A percentile compares a stretch with the other conserved stretches of the same genome.
phyloP scores from a whole-genome alignment of 2,329 filamentous ascomycete species.

The Fusarium sp. region DNA sequence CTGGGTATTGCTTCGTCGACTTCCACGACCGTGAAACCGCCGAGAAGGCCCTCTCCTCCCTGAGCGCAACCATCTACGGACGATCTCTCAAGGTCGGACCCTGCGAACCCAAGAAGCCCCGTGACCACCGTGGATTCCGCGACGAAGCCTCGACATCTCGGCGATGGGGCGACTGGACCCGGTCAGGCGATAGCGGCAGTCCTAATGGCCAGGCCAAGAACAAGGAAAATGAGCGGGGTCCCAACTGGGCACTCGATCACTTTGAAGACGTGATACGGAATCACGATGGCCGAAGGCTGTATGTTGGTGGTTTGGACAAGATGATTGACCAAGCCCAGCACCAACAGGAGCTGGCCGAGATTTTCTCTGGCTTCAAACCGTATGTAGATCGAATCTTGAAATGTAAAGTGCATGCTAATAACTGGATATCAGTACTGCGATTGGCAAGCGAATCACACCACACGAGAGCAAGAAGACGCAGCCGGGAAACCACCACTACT shows the following conservation, averaged over 20 bases:
- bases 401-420: neutral
- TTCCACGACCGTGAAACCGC: constrained; percentile 71
- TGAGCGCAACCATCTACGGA: constrained; percentile 69
- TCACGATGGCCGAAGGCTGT: constrained; percentile 60
- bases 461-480: constrained; percentile 68
- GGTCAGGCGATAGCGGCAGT: constrained; percentile 27
- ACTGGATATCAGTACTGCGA: constrained; percentile 32
- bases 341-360: constrained; percentile 60
- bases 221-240: constrained; percentile 6
- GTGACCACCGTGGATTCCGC: constrained; percentile 34
- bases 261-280: constrained; percentile 51
- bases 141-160: constrained; percentile 47
- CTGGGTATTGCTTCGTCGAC: constrained; percentile 83
- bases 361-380: constrained; percentile 63
- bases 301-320: constrained; percentile 65
- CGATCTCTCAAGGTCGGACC: constrained; percentile 75
- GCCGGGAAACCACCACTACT: constrained; percentile 72
- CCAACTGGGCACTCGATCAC: constrained; percentile 46
- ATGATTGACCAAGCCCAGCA: constrained; percentile 65
- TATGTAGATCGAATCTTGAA: neutral
- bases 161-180: constrained; percentile 63
- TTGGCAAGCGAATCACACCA: constrained; percentile 70
- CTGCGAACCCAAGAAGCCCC: constrained; percentile 68
- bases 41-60: constrained; percentile 63
- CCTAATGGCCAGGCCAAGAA: neutral